phyloP scores from a whole-genome alignment of 2,329 filamentous ascomycete species.

The Phaeosphaeriaceae sp. region DNA sequence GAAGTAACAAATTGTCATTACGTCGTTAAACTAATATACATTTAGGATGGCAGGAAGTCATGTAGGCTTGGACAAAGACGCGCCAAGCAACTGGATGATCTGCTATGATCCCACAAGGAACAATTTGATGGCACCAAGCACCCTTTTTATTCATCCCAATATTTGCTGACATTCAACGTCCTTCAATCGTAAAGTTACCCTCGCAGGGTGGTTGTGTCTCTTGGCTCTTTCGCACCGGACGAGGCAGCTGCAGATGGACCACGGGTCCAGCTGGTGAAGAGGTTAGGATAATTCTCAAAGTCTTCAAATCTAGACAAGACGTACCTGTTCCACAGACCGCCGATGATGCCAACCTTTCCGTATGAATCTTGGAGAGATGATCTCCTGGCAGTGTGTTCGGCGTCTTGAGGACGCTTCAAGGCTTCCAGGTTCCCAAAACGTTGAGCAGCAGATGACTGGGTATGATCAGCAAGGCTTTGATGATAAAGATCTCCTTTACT shows the following conservation, averaged over 20 bases:
- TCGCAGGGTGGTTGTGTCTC: conserved; percentile 36
- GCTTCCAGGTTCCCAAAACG: conserved; percentile 42
- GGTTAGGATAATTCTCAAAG: conserved; percentile 12
- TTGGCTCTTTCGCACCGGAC: conserved; percentile 19
- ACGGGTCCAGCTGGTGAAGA: conserved; percentile 38
- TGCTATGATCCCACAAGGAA: neutral
- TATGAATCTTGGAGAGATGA: conserved; percentile 43
- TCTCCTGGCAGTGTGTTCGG: conserved; percentile 34
- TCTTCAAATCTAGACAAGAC: neutral
- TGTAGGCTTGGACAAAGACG: neutral
- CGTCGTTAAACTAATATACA: neutral
- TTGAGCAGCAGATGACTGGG: conserved; percentile 37
- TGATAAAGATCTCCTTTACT: neutral
- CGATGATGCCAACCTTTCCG: conserved; percentile 41
- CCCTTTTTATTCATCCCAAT: neutral
- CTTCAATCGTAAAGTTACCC: conserved; percentile 14
- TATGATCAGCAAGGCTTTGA: conserved; percentile 7
- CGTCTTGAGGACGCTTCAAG: conserved; percentile 42
- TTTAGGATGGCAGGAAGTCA: neutral
- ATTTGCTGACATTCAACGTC: neutral
- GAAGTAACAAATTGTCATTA: neutral
- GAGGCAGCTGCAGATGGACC: conserved; percentile 24
- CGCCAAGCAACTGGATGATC: neutral
- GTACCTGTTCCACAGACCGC: conserved; percentile 46
- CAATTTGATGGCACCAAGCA: neutral